Evolutionary conservation across 805 yeast species (phyloP).

Genomic region (Lipomyces yamadae): DNA sequence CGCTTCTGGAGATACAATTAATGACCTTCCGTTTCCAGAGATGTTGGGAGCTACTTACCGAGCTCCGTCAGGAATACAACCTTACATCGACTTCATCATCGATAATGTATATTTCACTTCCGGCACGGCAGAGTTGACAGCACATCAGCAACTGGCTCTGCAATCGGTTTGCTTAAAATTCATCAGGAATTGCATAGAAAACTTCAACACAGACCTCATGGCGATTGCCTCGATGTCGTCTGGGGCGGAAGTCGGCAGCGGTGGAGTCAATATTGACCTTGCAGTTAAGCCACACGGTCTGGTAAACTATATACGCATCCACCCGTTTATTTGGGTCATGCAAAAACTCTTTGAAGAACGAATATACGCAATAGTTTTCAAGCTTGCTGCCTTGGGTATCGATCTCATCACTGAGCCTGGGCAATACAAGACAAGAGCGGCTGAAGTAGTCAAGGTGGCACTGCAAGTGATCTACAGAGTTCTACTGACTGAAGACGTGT

Average conservation of each 20-base stretch:
- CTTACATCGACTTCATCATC: constrained; percentile 76
- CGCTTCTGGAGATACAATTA: constrained; percentile 17
- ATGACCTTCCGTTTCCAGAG: constrained; percentile 62
- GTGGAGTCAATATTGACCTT: constrained; percentile 53
- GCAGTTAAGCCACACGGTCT: constrained; percentile 54
- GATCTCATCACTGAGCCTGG: constrained; percentile 54
- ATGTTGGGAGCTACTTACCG: constrained; percentile 67
- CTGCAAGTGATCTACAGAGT: constrained; percentile 54
- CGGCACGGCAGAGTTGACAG: constrained; percentile 48
- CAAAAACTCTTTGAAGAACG: constrained; percentile 65
- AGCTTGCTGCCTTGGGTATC: constrained; percentile 61
- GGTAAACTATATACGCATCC: constrained; percentile 59
- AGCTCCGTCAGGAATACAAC: constrained; percentile 67
- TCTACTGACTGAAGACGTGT: constrained; percentile 63
- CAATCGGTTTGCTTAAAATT: constrained; percentile 61
- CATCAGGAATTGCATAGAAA: constrained; percentile 53
- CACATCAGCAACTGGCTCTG: constrained; percentile 50
- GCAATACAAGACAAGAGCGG: constrained; percentile 35
- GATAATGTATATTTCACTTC: constrained; percentile 64
- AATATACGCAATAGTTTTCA: constrained; percentile 61
- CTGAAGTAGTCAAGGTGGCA: constrained; percentile 48
- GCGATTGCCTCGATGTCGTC: constrained; percentile 57
- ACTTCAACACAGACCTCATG: constrained; percentile 60
- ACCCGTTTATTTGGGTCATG: constrained; percentile 70
- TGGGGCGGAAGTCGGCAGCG: constrained; percentile 39